Conservation (phyloP, 2,329 filamentous ascomycete genomes). For the Aureobasidium sp. region DNA sequence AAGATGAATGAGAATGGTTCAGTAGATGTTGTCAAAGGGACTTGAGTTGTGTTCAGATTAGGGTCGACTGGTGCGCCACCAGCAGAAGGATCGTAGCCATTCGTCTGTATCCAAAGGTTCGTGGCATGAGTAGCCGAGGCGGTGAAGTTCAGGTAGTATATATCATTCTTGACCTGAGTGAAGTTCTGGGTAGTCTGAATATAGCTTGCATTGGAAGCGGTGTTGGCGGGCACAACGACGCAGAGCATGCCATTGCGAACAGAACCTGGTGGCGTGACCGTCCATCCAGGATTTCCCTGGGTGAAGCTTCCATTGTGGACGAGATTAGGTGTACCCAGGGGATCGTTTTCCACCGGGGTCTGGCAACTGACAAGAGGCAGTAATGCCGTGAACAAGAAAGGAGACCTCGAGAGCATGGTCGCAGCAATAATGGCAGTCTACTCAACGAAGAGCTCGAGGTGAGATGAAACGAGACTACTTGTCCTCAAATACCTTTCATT, state of each 20-base stretch:
- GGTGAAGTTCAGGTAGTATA: constrained; percentile 17
- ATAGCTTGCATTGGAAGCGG: constrained; percentile 11
- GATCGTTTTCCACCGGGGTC: constrained; percentile 4
- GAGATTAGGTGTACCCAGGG: constrained; percentile 12
- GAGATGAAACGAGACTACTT: background rate
- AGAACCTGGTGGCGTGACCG: background rate
- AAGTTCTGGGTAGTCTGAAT: constrained; percentile 14
- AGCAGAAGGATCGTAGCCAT: constrained; percentile 10
- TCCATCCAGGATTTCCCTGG: constrained; percentile 15
- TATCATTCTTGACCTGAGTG: constrained; percentile 16
- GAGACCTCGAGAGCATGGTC: background rate
- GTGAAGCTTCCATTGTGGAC: constrained; percentile 14
- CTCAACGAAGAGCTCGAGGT: background rate
- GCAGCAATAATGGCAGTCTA: background rate
- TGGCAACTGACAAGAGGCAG: background rate
- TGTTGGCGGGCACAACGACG: constrained; percentile 13
- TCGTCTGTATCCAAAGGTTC: constrained; percentile 15
- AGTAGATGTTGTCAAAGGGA: background rate
- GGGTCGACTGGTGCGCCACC: constrained; percentile 14
- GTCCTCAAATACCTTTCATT: background rate
- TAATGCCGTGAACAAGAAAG: background rate
- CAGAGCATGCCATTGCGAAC: constrained; percentile 11
- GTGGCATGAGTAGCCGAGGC: constrained; percentile 6
- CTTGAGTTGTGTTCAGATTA: constrained; percentile 15
- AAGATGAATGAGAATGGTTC: constrained; percentile 9